A percentile compares a stretch with the other conserved stretches of the same genome.
Conservation (phyloP, 495 filamentous ascomycete species). For the Tuber microsphaerosporum region DNA sequence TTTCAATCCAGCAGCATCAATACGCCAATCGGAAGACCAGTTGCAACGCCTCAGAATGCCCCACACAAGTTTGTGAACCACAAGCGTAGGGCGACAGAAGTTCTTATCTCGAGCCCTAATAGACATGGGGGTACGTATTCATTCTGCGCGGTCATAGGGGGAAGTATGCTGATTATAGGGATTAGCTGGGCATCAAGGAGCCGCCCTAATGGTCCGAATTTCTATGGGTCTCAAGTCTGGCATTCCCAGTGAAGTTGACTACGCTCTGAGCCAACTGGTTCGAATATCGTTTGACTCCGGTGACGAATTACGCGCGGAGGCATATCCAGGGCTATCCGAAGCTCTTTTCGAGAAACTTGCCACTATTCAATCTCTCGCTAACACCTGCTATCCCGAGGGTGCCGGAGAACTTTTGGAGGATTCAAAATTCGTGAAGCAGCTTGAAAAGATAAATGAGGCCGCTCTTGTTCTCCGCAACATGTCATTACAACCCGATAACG, state of each 20-base stretch:
- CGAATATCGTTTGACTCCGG: constrained; percentile 91
- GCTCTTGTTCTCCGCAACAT: constrained; percentile 87
- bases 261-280: constrained; percentile 83
- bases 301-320: constrained; percentile 91
- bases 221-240: constrained; percentile 64
- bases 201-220: constrained; percentile 37
- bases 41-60: constrained; percentile 37
- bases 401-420: constrained; percentile 66
- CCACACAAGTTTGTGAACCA: constrained; percentile 36
- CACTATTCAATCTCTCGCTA: constrained; percentile 66
- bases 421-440: constrained; percentile 59
- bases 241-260: constrained; percentile 73
- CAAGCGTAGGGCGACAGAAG: constrained; percentile 30
- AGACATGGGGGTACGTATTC: constrained; percentile 35
- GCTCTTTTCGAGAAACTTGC: constrained; percentile 77
- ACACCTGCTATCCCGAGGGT: constrained; percentile 47
- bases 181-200: constrained; percentile 36
- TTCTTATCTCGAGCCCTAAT: constrained; percentile 26
- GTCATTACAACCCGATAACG: constrained; percentile 83
- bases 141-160: constrained; percentile 11
- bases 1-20: constrained; percentile 29
- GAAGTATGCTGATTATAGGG: constrained; percentile 15
- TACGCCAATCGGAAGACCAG: constrained; percentile 34
- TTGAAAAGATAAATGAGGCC: constrained; percentile 76
- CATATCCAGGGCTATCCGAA: constrained; percentile 82